phyloP scores from a whole-genome alignment of 2,329 filamentous ascomycete genomes.

The Pseudocercospora crystallina region DNA sequence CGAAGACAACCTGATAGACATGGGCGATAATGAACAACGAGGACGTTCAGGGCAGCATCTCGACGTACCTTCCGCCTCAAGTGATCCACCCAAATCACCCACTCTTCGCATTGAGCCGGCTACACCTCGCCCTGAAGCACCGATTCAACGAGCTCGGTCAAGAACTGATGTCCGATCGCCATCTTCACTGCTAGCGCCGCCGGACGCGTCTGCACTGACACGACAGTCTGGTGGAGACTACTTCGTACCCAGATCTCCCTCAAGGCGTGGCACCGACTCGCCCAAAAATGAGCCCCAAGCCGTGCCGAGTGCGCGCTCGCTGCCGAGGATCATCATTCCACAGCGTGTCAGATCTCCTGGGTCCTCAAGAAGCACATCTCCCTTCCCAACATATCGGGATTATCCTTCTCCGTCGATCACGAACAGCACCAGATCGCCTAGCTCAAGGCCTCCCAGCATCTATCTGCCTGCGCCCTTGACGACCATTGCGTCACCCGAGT shows the following conservation, averaged over 20 bases:
- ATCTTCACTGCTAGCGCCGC: slow-evolving; percentile 17
- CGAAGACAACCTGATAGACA: slow-evolving; percentile 16
- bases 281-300: slow-evolving; percentile 17
- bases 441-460: slow-evolving; percentile 53
- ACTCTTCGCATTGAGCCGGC: slow-evolving; percentile 20
- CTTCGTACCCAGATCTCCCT: slow-evolving; percentile 12
- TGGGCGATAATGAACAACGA: slow-evolving; percentile 7
- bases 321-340: slow-evolving; percentile 45
- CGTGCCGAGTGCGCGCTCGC: slow-evolving; percentile 34
- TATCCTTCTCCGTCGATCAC: slow-evolving; percentile 45
- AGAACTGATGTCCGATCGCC: slow-evolving; percentile 10
- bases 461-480: slow-evolving; percentile 48
- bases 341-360: slow-evolving; percentile 30
- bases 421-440: slow-evolving; percentile 21
- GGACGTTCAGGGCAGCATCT: slow-evolving; percentile 4
- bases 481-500: slow-evolving; percentile 23
- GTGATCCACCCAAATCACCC: slow-evolving; percentile 9
- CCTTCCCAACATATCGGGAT: slow-evolving; percentile 68
- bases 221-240: slow-evolving; percentile 14
- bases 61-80: slow-evolving; percentile 5
- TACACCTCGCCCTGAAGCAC: slow-evolving; percentile 17
- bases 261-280: slow-evolving; percentile 14
- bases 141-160: slow-evolving; percentile 12
- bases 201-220: slow-evolving; percentile 4
- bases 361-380: slow-evolving; percentile 50